phyloP scores from a whole-genome alignment of 1,284 basidiomycete genomes.

The Cryptococcus sp. region DNA sequence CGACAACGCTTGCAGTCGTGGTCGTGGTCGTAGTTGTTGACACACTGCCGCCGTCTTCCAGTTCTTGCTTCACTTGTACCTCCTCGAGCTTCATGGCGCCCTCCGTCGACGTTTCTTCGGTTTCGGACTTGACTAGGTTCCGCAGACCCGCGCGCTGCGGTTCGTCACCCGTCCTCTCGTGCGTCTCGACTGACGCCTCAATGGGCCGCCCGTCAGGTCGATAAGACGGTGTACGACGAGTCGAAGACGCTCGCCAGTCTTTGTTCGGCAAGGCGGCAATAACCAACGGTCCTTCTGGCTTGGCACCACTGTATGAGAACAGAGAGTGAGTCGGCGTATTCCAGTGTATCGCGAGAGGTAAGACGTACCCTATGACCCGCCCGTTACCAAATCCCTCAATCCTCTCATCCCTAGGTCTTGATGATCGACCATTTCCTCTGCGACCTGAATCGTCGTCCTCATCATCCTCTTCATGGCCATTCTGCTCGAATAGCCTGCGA shows the following conservation, averaged over 20 bases:
- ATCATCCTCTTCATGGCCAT: slow-evolving; percentile 41
- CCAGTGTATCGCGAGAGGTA: neutral
- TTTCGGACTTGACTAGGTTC: slow-evolving; percentile 23
- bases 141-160: slow-evolving; percentile 76
- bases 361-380: slow-evolving; percentile 25
- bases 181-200: slow-evolving; percentile 35
- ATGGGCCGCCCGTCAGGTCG: slow-evolving; percentile 61
- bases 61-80: slow-evolving; percentile 24
- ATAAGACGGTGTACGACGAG: slow-evolving; percentile 58
- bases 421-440: neutral
- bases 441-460: slow-evolving; percentile 33
- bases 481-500: slow-evolving; percentile 40
- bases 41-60: slow-evolving; percentile 39
- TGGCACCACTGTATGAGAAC: slow-evolving; percentile 19
- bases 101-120: neutral
- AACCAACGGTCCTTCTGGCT: slow-evolving; percentile 66
- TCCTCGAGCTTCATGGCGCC: slow-evolving; percentile 11
- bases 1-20: neutral
- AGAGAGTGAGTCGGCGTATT: neutral
- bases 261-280: slow-evolving; percentile 80
- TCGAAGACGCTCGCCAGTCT: slow-evolving; percentile 80
- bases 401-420: slow-evolving; percentile 60
- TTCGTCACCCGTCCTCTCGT: slow-evolving; percentile 65
- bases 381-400: slow-evolving; percentile 66
- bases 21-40: slow-evolving; percentile 1